These are phyloP conservation scores for Paramecium sonneborni DNA, from an alignment of 73 alveolate genomes.

Conservation along the genomic window DNA sequence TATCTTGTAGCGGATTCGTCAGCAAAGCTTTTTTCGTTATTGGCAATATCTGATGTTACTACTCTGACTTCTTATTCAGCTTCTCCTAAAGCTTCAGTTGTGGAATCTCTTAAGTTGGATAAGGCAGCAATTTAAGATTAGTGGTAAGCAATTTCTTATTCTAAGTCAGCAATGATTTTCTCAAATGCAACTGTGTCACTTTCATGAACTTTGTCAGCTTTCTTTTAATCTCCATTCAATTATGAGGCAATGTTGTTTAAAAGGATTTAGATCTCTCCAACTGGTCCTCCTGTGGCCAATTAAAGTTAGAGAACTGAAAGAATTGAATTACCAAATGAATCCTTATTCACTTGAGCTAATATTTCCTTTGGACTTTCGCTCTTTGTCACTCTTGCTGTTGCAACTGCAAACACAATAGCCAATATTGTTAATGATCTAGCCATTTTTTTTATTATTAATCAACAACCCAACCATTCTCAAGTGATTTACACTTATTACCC, in stretches of 20 bases:
- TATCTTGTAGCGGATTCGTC: not conserved
- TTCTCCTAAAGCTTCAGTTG: constrained; percentile 46
- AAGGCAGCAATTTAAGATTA: not conserved
- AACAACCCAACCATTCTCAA: constrained; percentile 17
- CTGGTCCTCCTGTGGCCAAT: constrained; percentile 54
- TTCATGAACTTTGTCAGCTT: constrained; percentile 57
- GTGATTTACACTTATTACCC: not conserved
- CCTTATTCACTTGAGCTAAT: constrained; percentile 27
- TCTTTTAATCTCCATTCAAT: constrained; percentile 51
- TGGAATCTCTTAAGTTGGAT: constrained; percentile 3
- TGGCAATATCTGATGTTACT: constrained; percentile 34
- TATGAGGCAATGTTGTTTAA: constrained; percentile 54
- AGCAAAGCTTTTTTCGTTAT: constrained; percentile 41
- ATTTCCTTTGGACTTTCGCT: constrained; percentile 14
- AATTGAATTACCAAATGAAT: constrained; percentile 50
- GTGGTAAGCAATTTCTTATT: constrained; percentile 18
- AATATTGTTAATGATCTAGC: not conserved
- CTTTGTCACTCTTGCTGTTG: constrained; percentile 12
- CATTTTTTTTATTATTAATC: not conserved
- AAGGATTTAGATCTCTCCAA: constrained; percentile 49
- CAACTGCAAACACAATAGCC: constrained; percentile 42
- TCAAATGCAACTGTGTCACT: constrained; percentile 27
- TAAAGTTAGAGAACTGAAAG: constrained; percentile 36
- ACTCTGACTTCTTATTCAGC: constrained; percentile 50
- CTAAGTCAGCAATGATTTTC: constrained; percentile 34